A percentile compares a stretch with the other conserved stretches of the same genome.
Conservation (phyloP, 2,329 filamentous ascomycete species). For the Ceratocystis albifundus region DNA sequence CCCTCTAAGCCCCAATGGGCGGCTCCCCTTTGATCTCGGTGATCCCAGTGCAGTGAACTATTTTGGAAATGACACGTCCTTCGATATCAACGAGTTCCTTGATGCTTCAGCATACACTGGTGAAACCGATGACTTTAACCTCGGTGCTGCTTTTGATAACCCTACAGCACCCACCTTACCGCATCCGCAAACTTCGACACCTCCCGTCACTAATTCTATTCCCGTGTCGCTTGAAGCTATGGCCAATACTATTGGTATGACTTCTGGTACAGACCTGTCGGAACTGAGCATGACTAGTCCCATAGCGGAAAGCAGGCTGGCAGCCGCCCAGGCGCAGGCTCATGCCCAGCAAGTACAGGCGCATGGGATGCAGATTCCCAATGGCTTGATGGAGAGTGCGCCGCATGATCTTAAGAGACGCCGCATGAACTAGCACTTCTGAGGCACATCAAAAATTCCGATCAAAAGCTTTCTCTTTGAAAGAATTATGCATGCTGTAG, state of each 20-base stretch:
- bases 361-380: slow-evolving; percentile 9
- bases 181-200: neutral
- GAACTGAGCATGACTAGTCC: slow-evolving; percentile 22
- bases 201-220: neutral
- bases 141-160: slow-evolving; percentile 15
- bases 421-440: slow-evolving; percentile 17
- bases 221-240: neutral
- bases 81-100: slow-evolving; percentile 35
- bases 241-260: slow-evolving; percentile 5
- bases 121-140: slow-evolving; percentile 35
- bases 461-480: neutral
- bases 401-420: slow-evolving; percentile 21
- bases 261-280: slow-evolving; percentile 19
- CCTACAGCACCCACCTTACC: neutral
- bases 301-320: slow-evolving; percentile 8
- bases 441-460: neutral
- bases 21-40: slow-evolving; percentile 55
- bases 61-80: slow-evolving; percentile 28
- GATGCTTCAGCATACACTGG: slow-evolving; percentile 33
- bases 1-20: slow-evolving; percentile 68
- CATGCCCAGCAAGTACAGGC: slow-evolving; percentile 10
- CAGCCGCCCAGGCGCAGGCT: neutral
- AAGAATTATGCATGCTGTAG: neutral
- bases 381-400: slow-evolving; percentile 11
- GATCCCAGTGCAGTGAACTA: slow-evolving; percentile 30